Evolutionary conservation across 495 filamentous ascomycete species (phyloP).

Genomic region (Evansstolkia leycettana): DNA sequence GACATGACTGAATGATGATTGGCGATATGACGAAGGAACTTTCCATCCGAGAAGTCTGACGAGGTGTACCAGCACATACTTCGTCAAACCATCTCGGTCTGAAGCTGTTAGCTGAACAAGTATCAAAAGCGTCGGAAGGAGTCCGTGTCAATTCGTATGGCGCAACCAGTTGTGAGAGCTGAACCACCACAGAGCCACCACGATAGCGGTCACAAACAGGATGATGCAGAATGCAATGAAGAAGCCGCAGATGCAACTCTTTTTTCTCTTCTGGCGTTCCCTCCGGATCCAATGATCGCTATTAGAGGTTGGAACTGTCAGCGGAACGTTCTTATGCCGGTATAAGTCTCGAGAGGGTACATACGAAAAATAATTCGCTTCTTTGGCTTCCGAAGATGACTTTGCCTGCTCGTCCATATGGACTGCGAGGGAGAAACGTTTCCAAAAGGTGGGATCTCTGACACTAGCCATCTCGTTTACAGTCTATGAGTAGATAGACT

Average conservation of each 20-base stretch:
- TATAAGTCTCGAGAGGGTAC: too few relatives aligned
- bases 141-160: background rate
- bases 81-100: too few relatives aligned
- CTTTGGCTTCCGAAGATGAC: constrained; percentile 4
- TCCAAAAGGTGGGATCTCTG: constrained; percentile 51
- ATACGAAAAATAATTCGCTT: constrained; percentile 2
- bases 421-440: constrained; percentile 47
- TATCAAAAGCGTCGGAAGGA: too few relatives aligned
- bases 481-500: too few relatives aligned
- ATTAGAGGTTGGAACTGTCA: background rate
- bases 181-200: constrained; percentile 26
- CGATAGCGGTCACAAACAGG: constrained; percentile 14
- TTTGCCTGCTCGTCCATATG: constrained; percentile 33
- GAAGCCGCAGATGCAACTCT: constrained; percentile 22
- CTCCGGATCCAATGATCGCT: constrained; percentile 22
- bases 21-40: too few relatives aligned
- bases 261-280: constrained; percentile 21
- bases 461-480: constrained; percentile 27
- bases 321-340: too few relatives aligned
- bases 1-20: too few relatives aligned
- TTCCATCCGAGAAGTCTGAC: too few relatives aligned
- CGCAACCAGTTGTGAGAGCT: constrained; percentile 27
- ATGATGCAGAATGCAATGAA: constrained; percentile 11
- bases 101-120: too few relatives aligned
- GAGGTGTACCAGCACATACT: too few relatives aligned